phyloP scores from a whole-genome alignment of 805 yeast genomes.

The Wilhelminamyces savonicus region DNA sequence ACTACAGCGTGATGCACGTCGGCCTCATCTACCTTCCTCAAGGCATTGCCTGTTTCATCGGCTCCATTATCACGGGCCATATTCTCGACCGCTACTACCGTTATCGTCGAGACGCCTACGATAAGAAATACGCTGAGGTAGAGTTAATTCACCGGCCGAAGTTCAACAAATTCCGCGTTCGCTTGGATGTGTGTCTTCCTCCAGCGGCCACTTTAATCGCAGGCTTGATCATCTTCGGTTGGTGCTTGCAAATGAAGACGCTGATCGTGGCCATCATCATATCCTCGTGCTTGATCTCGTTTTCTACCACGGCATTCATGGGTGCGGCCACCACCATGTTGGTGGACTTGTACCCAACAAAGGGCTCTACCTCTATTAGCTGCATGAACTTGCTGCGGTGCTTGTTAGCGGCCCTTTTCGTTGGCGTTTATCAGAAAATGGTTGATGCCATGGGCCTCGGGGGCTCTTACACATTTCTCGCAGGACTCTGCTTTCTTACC shows the following conservation, averaged over 20 bases:
- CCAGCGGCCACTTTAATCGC: slow-evolving; percentile 38
- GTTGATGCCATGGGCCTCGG: slow-evolving; percentile 53
- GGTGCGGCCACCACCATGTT: slow-evolving; percentile 58
- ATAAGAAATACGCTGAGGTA: slow-evolving; percentile 15
- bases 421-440: slow-evolving; percentile 66
- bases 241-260: slow-evolving; percentile 54
- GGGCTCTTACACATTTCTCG: slow-evolving; percentile 72
- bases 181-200: slow-evolving; percentile 38
- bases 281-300: slow-evolving; percentile 50
- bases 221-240: slow-evolving; percentile 55
- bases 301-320: slow-evolving; percentile 52
- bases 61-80: slow-evolving; percentile 56
- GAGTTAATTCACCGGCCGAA: slow-evolving; percentile 8
- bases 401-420: slow-evolving; percentile 60
- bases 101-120: slow-evolving; percentile 14
- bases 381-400: slow-evolving; percentile 70
- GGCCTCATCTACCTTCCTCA: slow-evolving; percentile 73
- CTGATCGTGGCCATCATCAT: slow-evolving; percentile 53
- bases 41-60: slow-evolving; percentile 59
- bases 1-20: slow-evolving; percentile 45
- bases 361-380: slow-evolving; percentile 70
- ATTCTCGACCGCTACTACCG: slow-evolving; percentile 48
- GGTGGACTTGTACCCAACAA: slow-evolving; percentile 70
- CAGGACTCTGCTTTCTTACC: slow-evolving; percentile 40
- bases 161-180: slow-evolving; percentile 50